Base-by-base conservation (phyloP, 441 rosid species). In the Jatropha podagrica region DNA sequence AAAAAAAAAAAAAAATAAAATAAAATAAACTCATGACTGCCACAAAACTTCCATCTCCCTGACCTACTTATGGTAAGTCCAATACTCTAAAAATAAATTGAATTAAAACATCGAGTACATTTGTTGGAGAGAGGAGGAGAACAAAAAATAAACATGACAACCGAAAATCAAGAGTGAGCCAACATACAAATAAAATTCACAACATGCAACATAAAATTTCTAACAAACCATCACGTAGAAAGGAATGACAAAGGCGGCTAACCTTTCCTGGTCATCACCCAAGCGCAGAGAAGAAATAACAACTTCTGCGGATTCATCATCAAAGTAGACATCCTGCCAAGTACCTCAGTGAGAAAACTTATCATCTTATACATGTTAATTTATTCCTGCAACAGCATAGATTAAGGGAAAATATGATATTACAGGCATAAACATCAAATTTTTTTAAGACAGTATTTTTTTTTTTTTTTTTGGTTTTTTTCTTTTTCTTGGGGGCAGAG, bases 241-340 rank as follows among this genome's bases (percentile, higher is more conserved):
- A 66, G 18, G 40, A 65, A 51, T 20, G 54, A 23, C 40, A 48
- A 42, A 75, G 27, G 58, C 59, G n/a, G 56, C 76, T 56, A 74
- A 93, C 99, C 97, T 92, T 82, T 88, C 99, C 80, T 90, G 89
- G 80, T 92, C 98, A 77, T 90, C 96, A 77, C 98, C 99, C 68
- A 95, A 86, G 55, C 97, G 95, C 80, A 95, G 84, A 71, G 99
- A 93, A 78, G 99, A 95, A 82, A 95, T 92, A 74, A 95, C 97
- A n/a, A 93, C 97, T 83, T 95, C 99, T 62, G 98, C 99, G 82
- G 98, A 95, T 84, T 93, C 96, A 82, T 95, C 98, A 85, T 95
- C 99, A 80, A 95, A 95, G 91, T 95, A 95, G 74, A 95, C 97
- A 85, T 95, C 99, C 99, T 95, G 94, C 71, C 67, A 80, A 49